phyloP scores from a whole-genome alignment of 2,329 filamentous ascomycete genomes.

The Pestalotiopsis sp. region DNA sequence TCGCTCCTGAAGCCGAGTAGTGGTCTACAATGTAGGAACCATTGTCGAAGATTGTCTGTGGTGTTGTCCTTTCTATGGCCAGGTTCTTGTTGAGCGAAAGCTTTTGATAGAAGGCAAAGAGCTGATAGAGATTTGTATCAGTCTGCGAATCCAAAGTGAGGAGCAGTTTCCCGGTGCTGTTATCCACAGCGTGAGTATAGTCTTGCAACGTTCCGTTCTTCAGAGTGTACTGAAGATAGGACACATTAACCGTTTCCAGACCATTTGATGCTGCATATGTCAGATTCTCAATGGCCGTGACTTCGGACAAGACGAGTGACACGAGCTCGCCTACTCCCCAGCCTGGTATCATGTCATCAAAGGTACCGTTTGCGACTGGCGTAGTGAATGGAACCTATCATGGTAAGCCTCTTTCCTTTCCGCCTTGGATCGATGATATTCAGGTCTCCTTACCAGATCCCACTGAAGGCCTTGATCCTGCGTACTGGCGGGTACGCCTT shows the following conservation, averaged over 20 bases:
- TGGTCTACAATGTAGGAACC: neutral
- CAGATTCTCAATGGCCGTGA: neutral
- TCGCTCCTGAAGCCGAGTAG: neutral
- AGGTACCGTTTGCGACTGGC: neutral
- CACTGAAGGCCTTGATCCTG: neutral
- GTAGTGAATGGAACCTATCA: neutral
- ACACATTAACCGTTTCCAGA: neutral
- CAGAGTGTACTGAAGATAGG: neutral
- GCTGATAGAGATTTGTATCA: neutral
- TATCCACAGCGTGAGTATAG: neutral
- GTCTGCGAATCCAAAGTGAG: neutral
- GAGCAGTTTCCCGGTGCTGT: neutral
- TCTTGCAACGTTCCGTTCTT: neutral
- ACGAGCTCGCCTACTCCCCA: neutral
- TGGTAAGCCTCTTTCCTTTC: neutral
- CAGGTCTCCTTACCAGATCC: neutral
- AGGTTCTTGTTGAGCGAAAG: neutral
- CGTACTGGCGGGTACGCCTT: neutral
- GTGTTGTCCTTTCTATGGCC: neutral
- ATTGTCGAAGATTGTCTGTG: neutral
- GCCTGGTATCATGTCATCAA: neutral
- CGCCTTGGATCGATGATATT: neutral
- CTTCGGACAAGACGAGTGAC: neutral
- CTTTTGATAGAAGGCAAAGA: neutral
- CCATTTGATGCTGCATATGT: neutral